Conservation (phyloP, 1,139 yeast genomes). For the Zygosaccharomyces sapae region DNA sequence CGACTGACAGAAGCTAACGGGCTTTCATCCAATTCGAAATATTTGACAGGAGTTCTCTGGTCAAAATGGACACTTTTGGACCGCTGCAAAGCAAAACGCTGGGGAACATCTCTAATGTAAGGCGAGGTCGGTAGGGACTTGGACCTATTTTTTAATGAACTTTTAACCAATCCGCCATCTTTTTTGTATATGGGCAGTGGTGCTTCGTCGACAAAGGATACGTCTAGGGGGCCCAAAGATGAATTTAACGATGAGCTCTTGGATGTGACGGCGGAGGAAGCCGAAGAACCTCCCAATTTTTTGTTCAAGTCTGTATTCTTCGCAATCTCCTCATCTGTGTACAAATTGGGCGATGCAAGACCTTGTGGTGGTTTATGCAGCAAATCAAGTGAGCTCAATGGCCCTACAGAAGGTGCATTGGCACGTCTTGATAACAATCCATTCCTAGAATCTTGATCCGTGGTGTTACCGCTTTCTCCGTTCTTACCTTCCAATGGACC, state of each 20-base stretch:
- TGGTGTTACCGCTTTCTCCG: not conserved
- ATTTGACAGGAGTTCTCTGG: conserved; percentile 32
- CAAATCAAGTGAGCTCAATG: conserved; percentile 26
- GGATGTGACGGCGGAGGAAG: not conserved
- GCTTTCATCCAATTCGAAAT: conserved; percentile 31
- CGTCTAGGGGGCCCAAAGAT: conserved; percentile 3
- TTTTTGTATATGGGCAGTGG: conserved; percentile 30
- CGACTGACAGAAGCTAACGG: conserved; percentile 28
- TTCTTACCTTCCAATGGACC: not conserved
- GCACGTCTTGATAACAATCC: conserved; percentile 2
- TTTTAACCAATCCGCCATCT: conserved; percentile 31
- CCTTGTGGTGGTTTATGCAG: conserved; percentile 32
- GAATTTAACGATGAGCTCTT: not conserved
- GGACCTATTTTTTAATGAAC: conserved; percentile 31
- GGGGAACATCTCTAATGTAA: conserved; percentile 11
- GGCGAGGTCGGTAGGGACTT: conserved; percentile 34
- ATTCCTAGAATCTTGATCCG: not conserved
- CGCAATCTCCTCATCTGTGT: conserved; percentile 21
- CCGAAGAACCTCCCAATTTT: conserved; percentile 8
- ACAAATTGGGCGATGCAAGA: conserved; percentile 14
- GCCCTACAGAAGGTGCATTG: conserved; percentile 1
- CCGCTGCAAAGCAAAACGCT: conserved; percentile 19
- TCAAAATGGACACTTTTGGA: conserved; percentile 36
- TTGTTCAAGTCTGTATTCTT: conserved; percentile 28
- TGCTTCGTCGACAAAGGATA: not conserved